Percentiles rank a stretch among this genome's conserved stretches.
These are phyloP conservation scores for Hygrocybe coccinea DNA, from an alignment of 768 basidiomycete species.

Conservation along the genomic window DNA sequence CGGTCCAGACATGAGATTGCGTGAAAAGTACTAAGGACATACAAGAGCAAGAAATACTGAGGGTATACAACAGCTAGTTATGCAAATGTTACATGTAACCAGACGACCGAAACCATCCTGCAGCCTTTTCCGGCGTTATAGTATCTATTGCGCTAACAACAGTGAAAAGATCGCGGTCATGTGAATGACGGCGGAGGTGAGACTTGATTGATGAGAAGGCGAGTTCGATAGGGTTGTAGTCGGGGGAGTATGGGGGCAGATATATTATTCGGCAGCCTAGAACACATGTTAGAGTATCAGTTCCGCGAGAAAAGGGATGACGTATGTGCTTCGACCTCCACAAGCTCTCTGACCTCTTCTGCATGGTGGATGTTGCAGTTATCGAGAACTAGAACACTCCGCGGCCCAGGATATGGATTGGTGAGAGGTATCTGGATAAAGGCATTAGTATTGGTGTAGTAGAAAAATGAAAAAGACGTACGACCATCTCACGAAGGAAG, in stretches of 20 bases:
- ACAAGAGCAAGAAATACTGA: too few species aligned
- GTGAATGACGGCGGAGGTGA: conserved; percentile 12
- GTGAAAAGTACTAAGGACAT: too few species aligned
- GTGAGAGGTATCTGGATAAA: conserved; percentile 2
- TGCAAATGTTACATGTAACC: too few species aligned
- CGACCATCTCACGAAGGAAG: conserved; percentile 29
- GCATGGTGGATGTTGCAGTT: conserved; percentile 39
- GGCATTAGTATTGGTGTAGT: conserved; percentile 19
- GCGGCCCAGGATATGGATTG: conserved; percentile 29
- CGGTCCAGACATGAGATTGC: too few species aligned
- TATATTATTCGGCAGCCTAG: conserved; percentile 13
- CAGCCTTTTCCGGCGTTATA: too few species aligned
- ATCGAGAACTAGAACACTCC: conserved; percentile 36
- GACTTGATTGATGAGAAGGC: conserved; percentile 28
- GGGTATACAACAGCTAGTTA: too few species aligned
- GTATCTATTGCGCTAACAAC: too few species aligned
- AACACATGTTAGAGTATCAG: not conserved
- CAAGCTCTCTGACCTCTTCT: conserved; percentile 26
- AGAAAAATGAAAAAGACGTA: conserved; percentile 8
- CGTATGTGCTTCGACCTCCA: conserved; percentile 24
- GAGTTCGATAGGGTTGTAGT: conserved; percentile 34
- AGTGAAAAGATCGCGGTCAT: not conserved
- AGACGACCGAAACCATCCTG: too few species aligned
- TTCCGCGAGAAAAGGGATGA: not conserved
- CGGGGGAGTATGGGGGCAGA: conserved; percentile 31